Evolutionary conservation across 805 yeast genomes (phyloP), one percentile per base, ranked within the genome.

Genomic region (Starmera caribaea): DNA sequence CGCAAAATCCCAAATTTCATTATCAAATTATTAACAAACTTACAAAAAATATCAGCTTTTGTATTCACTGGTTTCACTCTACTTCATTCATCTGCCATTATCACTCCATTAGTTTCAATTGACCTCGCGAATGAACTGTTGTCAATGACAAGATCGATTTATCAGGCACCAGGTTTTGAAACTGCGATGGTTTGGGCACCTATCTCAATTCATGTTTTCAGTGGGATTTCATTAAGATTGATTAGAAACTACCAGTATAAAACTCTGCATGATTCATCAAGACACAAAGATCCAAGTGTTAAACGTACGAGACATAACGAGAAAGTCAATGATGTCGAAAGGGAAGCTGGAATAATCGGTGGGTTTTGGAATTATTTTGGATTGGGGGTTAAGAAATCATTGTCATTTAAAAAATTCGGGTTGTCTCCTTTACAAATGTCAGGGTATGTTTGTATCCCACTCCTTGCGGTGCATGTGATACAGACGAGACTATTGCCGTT

Each of bases 1-100:
- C 26, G 26, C 21, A 16, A 16, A 31, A 16, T 31, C 13, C 33
- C 33, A 14, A 16, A 14, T 10, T 31, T 16, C 21, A 11, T 31
- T 8, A 31, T 31, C 4, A 16, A 16, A 31, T 4, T 31, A 6
- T 16, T 31, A 13, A 24, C 35, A 12, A 15, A 13, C 4, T 13
- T 59, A 0, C 92, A 83, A 57, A 74, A 74, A 51, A 78, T 74
- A 55, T 72, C 84, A 12, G 76, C 84, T 0, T 67, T 74, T 37
- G 63, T 76, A 9, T 75, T 83, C 53, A 52, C 71, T 0, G 58
- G 69, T 2, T 83, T 83, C 52, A 56, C 77, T 1, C 68, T 74
- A 1, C 57, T 82, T 9, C 92, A 83, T 54, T 49, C 74, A 0
- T 43, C 74, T 1, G 65, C 80, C 0, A 81, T 77, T 5, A 46